Evolutionary conservation across 1,284 basidiomycete species (phyloP), one percentile per base, ranked within the genome.

Genomic region (Agroathelia rolfsii): DNA sequence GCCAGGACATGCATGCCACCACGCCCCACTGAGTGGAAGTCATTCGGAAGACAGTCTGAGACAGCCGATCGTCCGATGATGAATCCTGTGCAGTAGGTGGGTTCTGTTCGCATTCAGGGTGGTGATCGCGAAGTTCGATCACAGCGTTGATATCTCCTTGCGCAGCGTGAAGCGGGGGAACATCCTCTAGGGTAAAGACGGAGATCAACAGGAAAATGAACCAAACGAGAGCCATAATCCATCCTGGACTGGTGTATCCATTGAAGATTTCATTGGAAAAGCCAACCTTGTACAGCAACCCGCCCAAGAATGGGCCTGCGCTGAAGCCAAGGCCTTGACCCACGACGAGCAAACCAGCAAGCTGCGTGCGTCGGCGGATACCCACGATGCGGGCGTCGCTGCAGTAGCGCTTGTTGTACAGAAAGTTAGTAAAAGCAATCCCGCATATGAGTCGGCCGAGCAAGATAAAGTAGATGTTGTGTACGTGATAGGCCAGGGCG

Each of bases 381-480:
- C 77, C 76, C 11, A 82, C 76, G 34, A 83, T 66, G 10, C 72
- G 64, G 1, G 73, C 61, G 46, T 83, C 79, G 3, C 71, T 66
- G 49, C 72, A 76, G 47, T 75, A 79, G 5, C 72, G 63, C 46
- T 77, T 77, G 46, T 52, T 59, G 52, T 70, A 70, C 61, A 70
- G 58, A 49, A 59, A 67, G 28, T 58, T 56, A 2, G 59, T 54
- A 45, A 66, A 64, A 1, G 60, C 67, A 19, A 73, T 50, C 0
- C 74, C 74, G 20, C 59, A 51, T 11, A 67, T 56, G 18, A 66
- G 61, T 5, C 66, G 61, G 3, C 61, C 62, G 22, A 66, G 49
- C 24, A 70, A 58, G 37, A 69, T 68, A 35, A 70, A 49, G 41
- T 71, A 71, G 3, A 70, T 53, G 39, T 52, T 64, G 38, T 62